Evolutionary conservation across 202 grass and related monocot genomes (phyloP), one percentile per base, ranked within the genome.

Genomic region (Schoenoplectus tabernaemontani): DNA sequence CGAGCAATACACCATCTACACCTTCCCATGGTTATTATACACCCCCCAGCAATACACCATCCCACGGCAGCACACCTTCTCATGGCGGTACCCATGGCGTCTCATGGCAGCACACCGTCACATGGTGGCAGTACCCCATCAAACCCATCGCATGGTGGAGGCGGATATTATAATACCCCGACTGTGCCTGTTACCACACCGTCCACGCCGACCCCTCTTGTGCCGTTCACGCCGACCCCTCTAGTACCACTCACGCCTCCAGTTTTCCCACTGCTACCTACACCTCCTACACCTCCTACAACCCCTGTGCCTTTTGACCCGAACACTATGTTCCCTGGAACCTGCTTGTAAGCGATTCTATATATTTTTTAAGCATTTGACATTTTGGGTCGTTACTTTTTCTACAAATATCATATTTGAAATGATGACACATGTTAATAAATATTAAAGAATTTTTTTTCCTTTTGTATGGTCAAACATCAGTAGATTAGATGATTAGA

Each of bases 261-360:
- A 3, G 77, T 76, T 42, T 54, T 81, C 9, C 87, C 92, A 24
- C 15, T 79, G 57, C 58, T 77, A 17, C n/a, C n/a, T n/a, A n/a
- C n/a, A n/a, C n/a, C n/a, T n/a, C 87, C 83, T 8, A 78, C 87
- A 15, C 89, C 87, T 11, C 88, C 88, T 24, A 74, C 75, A 47
- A 85, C 86, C 42, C 88, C 92, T 10, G 76, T 74, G n/a, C 93
- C 93, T 0, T 92, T 85, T 69, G 88, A 92, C 69, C 93, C 93
- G 10, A 90, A 90, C 82, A 89, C 87, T 3, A 77, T 86, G 50
- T 87, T 80, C 62, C 71, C 78, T 12, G 92, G 92, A 48, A 89
- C 93, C 16, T 92, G 86, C 86, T 80, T 64, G 93, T 96, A 81
- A 84, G 78, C 28, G 26, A 19, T 68, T 66, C 48, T 32, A 3